Base-by-base conservation (phyloP, 129 eudicot genomes). In the Saposhnikovia divaricata region DNA sequence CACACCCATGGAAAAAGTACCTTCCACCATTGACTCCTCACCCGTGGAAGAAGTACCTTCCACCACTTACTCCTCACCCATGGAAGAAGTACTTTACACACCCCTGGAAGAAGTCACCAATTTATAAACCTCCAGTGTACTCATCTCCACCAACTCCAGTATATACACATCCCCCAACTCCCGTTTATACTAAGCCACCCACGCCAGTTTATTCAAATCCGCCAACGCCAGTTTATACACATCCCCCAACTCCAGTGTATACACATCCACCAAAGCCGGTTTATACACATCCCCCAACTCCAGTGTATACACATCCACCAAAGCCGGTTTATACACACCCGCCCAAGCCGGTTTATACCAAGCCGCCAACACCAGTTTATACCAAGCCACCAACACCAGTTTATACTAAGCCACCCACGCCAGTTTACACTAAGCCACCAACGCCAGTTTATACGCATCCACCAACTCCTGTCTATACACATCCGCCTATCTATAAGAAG, bases 21-120 rank as follows among this genome's bases (percentile, higher is more conserved):
- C 98, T 93, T 50, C 88, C 88, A 25, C 87, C 83, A 4, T 78
- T 81, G 76, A 79, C 83, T 46, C 78, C 59, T 4, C 78, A 53
- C 81, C 82, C 78, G 43, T 85, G 74, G 75, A 84, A 76, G 53
- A 79, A 69, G 43, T 57, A 65, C 28, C 51, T 82, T 27, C 86
- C 87, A 13, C 93, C 90, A 51, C 79, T 81, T 80, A 79, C 83
- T 75, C 78, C 59, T 25, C 78, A 53, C 82, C 82, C 78, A 50
- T 66, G 72, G 72, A 66, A 66, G 72, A 66, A 66, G 40, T 66
- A 65, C 28, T 40, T 82, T 53, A 84, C 87, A 4, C 77, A 75
- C 40, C 86, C 86, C 21, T 66, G 72, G 72, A 66, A 66, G 72
- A 66, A 66, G 66, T 59, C 74, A 45, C 82, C 81, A 68, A 18